Evolutionary conservation across 1,284 basidiomycete genomes (phyloP).

Genomic region (Moesziomyces globuligerus): DNA sequence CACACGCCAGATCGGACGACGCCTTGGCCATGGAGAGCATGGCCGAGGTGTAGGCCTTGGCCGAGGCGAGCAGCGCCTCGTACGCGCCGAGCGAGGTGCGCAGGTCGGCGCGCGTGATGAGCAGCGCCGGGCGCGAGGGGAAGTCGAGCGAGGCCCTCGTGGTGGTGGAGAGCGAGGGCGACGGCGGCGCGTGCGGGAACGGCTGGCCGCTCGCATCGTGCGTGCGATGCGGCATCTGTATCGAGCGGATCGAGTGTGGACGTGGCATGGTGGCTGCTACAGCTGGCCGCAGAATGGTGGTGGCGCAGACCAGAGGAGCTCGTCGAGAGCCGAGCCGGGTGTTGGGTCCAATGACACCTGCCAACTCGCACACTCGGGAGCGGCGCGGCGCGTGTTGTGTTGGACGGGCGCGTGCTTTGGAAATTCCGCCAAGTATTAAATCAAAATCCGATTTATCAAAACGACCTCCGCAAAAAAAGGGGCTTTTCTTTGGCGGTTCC

Average conservation of each 20-base stretch:
- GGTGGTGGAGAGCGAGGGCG: conserved; percentile 46
- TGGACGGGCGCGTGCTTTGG: too few relatives aligned
- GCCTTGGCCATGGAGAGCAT: conserved; percentile 84
- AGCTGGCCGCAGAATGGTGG: too few relatives aligned
- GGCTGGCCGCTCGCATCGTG: conserved; percentile 11
- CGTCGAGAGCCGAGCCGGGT: too few relatives aligned
- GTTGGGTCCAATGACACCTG: too few relatives aligned
- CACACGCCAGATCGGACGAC: conserved; percentile 85
- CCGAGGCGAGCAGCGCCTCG: conserved; percentile 83
- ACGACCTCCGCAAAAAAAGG: neutral
- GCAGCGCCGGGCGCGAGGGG: conserved; percentile 76
- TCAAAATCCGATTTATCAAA: too few relatives aligned
- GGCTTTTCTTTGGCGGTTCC: neutral
- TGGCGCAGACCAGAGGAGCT: too few relatives aligned
- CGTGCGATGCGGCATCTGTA: conserved; percentile 31
- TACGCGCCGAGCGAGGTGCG: conserved; percentile 81
- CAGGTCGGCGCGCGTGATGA: conserved; percentile 83
- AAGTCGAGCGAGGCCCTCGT: conserved; percentile 73
- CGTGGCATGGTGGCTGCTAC: conserved; percentile 41
- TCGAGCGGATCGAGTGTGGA: conserved; percentile 33
- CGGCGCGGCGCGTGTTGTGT: too few relatives aligned
- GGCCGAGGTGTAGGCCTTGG: conserved; percentile 83
- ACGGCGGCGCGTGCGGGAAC: conserved; percentile 36
- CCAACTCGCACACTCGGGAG: too few relatives aligned
- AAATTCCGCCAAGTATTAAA: neutral